Evolutionary conservation across 1,284 basidiomycete species (phyloP), one percentile per base, ranked within the genome.

Genomic region (Baeospora myosura): DNA sequence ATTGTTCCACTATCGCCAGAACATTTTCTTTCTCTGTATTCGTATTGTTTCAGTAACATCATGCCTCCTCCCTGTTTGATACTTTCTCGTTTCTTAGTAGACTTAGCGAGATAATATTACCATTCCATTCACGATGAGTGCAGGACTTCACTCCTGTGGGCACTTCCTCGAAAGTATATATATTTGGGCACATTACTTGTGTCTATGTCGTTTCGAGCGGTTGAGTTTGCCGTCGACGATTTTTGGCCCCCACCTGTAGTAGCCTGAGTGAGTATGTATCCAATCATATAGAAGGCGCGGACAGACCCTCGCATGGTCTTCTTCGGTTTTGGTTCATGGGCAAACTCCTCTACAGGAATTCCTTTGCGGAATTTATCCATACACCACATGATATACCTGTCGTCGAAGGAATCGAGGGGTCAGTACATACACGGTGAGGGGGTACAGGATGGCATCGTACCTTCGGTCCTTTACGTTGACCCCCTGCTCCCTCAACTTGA

Each of bases 301-400:
- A 35, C 80, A 52, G 51, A 87, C 84, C 85, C 85, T 62, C 87
- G 69, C 52, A 86, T 71, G 48, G 74, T 84, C 66, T 87, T 89
- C 64, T 76, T 83, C 11, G 79, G 74, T 52, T 62, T 74, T 7
- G 71, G 58, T 38, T 79, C 75, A 49, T 84, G 74, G 3, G 78
- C 80, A 57, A 87, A 86, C 10, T 72, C 66, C 16, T 63, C 53
- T 2, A 83, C 66, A 1, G 75, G 62, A 28, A 68, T 51, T 1
- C 76, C 78, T 45, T 70, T 68, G 26, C 84, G 70, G 58, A 72
- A 90, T 54, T 85, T 88, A 54, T 86, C 78, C 74, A 88, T 78
- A 49, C 81, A 79, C 87, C 87, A 89, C 12, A 90, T 62, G 46
- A 88, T 75, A 53, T 88, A 89, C 53, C 85, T 88, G 48, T 14